These are phyloP conservation scores for Xerocomus amazonicus DNA, from an alignment of 1,284 basidiomycete species.

Conservation along the genomic window DNA sequence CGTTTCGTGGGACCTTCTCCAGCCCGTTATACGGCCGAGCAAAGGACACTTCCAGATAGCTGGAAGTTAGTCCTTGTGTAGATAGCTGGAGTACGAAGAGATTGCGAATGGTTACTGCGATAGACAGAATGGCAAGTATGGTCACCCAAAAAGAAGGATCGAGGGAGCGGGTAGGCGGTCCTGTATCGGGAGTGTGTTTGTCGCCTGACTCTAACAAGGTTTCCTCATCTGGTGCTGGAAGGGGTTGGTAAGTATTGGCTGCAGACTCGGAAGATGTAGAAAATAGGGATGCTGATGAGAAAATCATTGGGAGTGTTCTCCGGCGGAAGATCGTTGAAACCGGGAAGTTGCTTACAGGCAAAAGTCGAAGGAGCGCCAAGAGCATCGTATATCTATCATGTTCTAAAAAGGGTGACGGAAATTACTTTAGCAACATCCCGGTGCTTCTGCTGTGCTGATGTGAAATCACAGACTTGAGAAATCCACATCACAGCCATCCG, in stretches of 20 bases:
- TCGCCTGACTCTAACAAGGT: conserved; percentile 2
- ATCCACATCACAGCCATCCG: too few relatives aligned
- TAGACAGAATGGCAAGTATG: conserved; percentile 16
- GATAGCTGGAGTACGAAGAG: conserved; percentile 15
- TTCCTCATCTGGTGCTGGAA: conserved; percentile 21
- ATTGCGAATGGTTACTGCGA: conserved; percentile 22
- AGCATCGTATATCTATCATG: too few relatives aligned
- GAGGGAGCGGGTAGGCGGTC: not conserved
- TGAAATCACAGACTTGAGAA: too few relatives aligned
- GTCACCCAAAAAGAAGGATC: conserved; percentile 23
- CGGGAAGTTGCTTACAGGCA: too few relatives aligned
- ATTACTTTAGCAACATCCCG: too few relatives aligned
- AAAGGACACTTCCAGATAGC: conserved; percentile 12
- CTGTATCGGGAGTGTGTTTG: not conserved
- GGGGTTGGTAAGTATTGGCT: conserved; percentile 9
- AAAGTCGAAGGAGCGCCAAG: too few relatives aligned
- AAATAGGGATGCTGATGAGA: conserved; percentile 5
- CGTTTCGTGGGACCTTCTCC: conserved; percentile 22
- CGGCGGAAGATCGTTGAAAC: too few relatives aligned
- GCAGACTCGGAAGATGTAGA: not conserved
- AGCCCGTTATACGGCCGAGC: conserved; percentile 23
- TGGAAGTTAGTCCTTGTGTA: not conserved
- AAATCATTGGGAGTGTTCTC: conserved; percentile 8
- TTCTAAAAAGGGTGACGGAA: too few relatives aligned
- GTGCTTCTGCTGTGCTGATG: too few relatives aligned